Base-by-base conservation (phyloP, 2,329 filamentous ascomycete genomes). In the Cryphonectria japonica region DNA sequence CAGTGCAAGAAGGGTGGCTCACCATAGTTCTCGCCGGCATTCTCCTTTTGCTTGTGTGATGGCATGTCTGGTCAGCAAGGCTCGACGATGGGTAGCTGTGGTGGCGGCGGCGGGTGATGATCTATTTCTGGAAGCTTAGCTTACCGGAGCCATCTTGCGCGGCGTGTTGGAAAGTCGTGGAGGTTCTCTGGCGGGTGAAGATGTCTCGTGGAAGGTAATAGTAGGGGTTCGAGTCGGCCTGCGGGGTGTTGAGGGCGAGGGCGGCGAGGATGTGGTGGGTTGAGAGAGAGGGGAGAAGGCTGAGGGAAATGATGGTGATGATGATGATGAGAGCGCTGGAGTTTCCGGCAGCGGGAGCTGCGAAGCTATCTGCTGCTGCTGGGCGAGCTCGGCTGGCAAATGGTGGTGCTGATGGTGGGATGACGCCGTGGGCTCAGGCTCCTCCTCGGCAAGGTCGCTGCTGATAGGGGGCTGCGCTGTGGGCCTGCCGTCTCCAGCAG, bases 121-220 rank as follows among this genome's bases (percentile, higher is more conserved):
- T 69, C 70, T 63, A 71, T 68, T 60, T 67, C 65, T 54, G 72
- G 74, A 73, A 79, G 82, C 61, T 64, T 43, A 46, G 61, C 86
- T 83, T 86, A 88, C 86, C 77, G 86, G 83, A 82, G 86, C 83
- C 86, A 88, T 88, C 76, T 82, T 86, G 82, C 79, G 77, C 77
- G 80, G 77, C 65, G 74, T 61, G 74, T 75, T 74, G 75, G 76
- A 69, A 43, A 50, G 67, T 59, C 71, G 69, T 68, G 77, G 74
- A 70, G 76, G 74, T 73, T 76, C 69, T 74, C 76, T 75, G 65
- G 77, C 71, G 69, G 76, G 78, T 73, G 79, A 77, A 74, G 79
- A 75, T 63, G 76, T 75, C 43, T 71, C 57, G 67, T 71, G 66
- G 39, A 63, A 29, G n/a, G 62, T 39, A 43, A 67, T 62, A 32